phyloP scores from a whole-genome alignment of 352 stramenopile species.

The Aphanomyces euteiches region DNA sequence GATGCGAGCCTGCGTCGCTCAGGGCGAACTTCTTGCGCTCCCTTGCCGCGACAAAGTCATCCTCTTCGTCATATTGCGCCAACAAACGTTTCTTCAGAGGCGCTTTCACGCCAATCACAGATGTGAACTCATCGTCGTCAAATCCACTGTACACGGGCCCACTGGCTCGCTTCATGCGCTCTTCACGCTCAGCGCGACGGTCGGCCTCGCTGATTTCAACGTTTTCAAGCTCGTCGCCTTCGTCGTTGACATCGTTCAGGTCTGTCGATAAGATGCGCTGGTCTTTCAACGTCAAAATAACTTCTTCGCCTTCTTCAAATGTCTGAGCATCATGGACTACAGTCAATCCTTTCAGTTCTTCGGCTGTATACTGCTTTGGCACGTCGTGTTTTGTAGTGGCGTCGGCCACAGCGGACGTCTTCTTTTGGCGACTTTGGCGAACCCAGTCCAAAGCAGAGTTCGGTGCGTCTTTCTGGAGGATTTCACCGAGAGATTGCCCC shows the following conservation, averaged over 20 bases:
- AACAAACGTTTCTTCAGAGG: conserved; percentile 53
- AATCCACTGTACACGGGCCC: conserved; percentile 91
- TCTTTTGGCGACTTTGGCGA: conserved; percentile 44
- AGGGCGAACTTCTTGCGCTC: conserved; percentile 26
- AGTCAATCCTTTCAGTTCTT: conserved; percentile 83
- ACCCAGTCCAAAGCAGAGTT: conserved; percentile 66
- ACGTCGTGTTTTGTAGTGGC: conserved; percentile 22
- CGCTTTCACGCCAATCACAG: conserved; percentile 32
- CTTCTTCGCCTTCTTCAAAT: conserved; percentile 88
- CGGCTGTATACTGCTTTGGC: conserved; percentile 49
- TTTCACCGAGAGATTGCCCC: conserved; percentile 69
- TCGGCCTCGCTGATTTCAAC: conserved; percentile 77
- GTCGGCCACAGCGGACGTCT: background rate
- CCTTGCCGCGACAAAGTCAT: conserved; percentile 42
- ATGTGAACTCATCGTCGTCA: conserved; percentile 96
- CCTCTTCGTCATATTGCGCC: conserved; percentile 87
- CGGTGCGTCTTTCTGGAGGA: conserved; percentile 43
- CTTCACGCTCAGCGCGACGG: conserved; percentile 42
- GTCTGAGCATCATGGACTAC: conserved; percentile 83
- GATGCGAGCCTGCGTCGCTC: conserved; percentile 10
- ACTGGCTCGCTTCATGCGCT: conserved; percentile 41
- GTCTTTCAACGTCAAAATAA: conserved; percentile 94
- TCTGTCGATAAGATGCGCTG: conserved; percentile 75
- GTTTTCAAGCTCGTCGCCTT: conserved; percentile 77
- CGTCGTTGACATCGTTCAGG: conserved; percentile 76